These are phyloP conservation scores for Gynochthodes officinalis DNA, from an alignment of 257 asterid genomes.

Conservation along the genomic window DNA sequence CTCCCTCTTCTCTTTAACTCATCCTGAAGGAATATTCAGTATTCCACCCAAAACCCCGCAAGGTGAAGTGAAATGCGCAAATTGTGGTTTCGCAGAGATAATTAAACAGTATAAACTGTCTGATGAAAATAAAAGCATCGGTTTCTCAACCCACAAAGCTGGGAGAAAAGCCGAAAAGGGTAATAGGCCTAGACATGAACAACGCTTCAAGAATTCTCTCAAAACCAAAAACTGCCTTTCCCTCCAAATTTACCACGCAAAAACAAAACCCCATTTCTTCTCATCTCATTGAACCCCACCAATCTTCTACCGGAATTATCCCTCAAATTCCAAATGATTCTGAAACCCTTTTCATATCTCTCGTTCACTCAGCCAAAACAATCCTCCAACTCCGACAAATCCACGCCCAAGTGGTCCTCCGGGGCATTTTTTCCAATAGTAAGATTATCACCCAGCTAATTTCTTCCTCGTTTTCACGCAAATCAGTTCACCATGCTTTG, in stretches of 20 bases:
- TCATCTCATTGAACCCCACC: background rate
- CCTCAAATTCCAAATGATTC: background rate
- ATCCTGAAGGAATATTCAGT: too few species aligned
- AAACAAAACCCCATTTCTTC: background rate
- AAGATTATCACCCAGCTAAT: constrained; percentile 34
- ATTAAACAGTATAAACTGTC: too few species aligned
- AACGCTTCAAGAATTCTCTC: background rate
- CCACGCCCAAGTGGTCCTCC: constrained; percentile 26
- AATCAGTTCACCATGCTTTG: constrained; percentile 22
- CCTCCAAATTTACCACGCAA: background rate
- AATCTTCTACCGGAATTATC: background rate
- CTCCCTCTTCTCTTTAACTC: too few species aligned
- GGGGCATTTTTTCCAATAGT: constrained; percentile 9
- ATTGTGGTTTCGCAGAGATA: too few species aligned
- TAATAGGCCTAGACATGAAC: background rate
- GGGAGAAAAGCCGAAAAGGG: background rate
- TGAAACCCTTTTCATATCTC: constrained; percentile 31
- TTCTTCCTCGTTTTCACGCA: constrained; percentile 26
- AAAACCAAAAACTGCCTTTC: background rate
- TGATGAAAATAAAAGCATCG: too few species aligned
- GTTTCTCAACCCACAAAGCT: background rate
- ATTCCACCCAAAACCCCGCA: too few species aligned
- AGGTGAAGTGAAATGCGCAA: too few species aligned
- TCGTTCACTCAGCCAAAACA: constrained; percentile 30
- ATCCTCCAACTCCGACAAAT: constrained; percentile 28